Conservation (phyloP, 768 basidiomycete species). For the Phlebiopsis flavidoalba region DNA sequence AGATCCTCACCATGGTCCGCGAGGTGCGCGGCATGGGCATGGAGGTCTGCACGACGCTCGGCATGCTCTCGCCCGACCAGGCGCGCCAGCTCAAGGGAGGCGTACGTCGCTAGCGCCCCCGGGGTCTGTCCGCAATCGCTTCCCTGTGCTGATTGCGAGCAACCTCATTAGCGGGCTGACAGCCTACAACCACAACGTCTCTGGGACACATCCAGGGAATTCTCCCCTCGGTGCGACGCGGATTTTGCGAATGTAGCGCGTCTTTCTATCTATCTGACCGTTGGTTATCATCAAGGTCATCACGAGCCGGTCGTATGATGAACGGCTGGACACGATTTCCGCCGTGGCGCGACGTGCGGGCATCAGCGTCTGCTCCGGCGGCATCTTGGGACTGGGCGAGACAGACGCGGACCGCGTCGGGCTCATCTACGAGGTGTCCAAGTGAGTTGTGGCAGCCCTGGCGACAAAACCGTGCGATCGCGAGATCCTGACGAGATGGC, state of each 20-base stretch:
- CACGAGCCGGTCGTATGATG: constrained; percentile 91
- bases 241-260: neutral
- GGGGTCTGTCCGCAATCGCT: too few relatives aligned
- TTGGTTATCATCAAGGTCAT: constrained; percentile 63
- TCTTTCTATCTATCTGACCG: neutral
- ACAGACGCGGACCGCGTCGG: constrained; percentile 86
- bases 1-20: constrained; percentile 88
- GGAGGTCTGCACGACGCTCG: constrained; percentile 99
- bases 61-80: constrained; percentile 94
- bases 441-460: too few relatives aligned
- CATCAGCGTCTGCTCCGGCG: constrained; percentile 95
- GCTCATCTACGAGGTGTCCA: constrained; percentile 89
- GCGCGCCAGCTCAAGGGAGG: constrained; percentile 88
- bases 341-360: constrained; percentile 89
- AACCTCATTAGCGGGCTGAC: constrained; percentile 79
- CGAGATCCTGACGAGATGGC: constrained; percentile 6
- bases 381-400: constrained; percentile 93
- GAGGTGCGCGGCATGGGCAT: constrained; percentile 93
- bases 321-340: constrained; percentile 82
- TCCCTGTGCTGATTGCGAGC: neutral
- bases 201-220: constrained; percentile 96
- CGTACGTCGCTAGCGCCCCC: constrained; percentile 46
- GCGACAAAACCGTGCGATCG: neutral
- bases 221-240: constrained; percentile 68
- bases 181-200: constrained; percentile 98